phyloP scores from a whole-genome alignment of 306 rosid species.

The Canavalia ensiformis region DNA sequence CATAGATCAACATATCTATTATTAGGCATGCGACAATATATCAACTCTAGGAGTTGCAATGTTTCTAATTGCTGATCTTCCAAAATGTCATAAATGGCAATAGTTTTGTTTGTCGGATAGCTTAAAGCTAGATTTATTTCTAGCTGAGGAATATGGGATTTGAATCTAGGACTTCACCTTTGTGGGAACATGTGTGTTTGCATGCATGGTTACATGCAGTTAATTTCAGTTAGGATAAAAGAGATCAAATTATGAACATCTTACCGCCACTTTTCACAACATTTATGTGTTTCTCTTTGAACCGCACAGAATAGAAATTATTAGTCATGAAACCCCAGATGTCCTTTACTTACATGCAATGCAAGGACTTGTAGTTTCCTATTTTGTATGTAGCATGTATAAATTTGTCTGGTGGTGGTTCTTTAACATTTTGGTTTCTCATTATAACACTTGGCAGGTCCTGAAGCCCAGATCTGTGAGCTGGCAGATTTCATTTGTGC shows the following conservation, averaged over 20 bases:
- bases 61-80: background rate
- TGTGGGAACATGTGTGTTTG: slow-evolving; percentile 5
- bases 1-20: background rate
- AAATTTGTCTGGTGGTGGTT: background rate
- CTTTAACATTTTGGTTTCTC: background rate
- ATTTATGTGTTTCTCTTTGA: background rate
- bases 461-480: slow-evolving; percentile 60
- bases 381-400: background rate
- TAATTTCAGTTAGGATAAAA: background rate
- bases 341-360: background rate
- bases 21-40: background rate
- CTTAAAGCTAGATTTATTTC: background rate
- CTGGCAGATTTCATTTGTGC: slow-evolving; percentile 79
- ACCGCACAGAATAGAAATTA: background rate
- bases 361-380: background rate
- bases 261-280: background rate
- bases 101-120: background rate
- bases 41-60: background rate
- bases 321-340: background rate
- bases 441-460: slow-evolving; percentile 61
- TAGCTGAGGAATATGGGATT: background rate
- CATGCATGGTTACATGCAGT: background rate
- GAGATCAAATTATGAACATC: slow-evolving; percentile 5
- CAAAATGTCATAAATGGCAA: background rate
- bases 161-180: background rate